A percentile compares a stretch with the other conserved stretches of the same genome.
Evolutionary conservation across 2,329 filamentous ascomycete species (phyloP).

Genomic region (Exophiala phaeomuriformis): DNA sequence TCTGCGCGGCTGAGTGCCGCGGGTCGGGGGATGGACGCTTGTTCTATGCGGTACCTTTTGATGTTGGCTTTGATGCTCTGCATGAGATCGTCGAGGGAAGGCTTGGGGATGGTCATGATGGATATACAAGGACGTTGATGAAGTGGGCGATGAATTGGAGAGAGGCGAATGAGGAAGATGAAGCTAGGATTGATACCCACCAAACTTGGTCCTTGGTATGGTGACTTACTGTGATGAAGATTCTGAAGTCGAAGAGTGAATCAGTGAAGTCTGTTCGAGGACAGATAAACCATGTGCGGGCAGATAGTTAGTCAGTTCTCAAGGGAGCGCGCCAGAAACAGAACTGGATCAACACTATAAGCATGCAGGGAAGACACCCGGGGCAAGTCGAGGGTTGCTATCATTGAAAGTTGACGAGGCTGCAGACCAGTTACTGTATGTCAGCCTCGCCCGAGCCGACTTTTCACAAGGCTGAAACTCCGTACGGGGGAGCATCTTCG

Average conservation of each 20-base stretch:
- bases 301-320: too few relatives aligned
- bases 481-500: neutral
- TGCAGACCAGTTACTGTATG: neutral
- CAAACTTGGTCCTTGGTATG: too few relatives aligned
- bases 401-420: neutral
- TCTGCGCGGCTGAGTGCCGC: neutral
- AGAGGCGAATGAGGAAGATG: neutral
- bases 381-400: too few relatives aligned
- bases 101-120: constrained; percentile 9
- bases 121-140: constrained; percentile 28
- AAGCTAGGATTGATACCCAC: too few relatives aligned
- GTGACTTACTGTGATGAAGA: too few relatives aligned
- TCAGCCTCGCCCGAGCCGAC: neutral
- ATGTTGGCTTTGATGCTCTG: constrained; percentile 12
- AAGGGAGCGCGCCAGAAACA: too few relatives aligned
- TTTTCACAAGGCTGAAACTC: neutral
- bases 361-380: too few relatives aligned
- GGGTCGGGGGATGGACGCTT: neutral
- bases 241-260: too few relatives aligned
- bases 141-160: neutral
- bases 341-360: too few relatives aligned
- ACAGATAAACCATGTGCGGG: too few relatives aligned
- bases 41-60: constrained; percentile 5
- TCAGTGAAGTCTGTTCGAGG: too few relatives aligned
- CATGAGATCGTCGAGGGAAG: constrained; percentile 13